A percentile compares a stretch with the other conserved stretches of the same genome.
These are phyloP conservation scores for Starmerella apicola DNA, from an alignment of 805 yeast species.

Conservation along the genomic window DNA sequence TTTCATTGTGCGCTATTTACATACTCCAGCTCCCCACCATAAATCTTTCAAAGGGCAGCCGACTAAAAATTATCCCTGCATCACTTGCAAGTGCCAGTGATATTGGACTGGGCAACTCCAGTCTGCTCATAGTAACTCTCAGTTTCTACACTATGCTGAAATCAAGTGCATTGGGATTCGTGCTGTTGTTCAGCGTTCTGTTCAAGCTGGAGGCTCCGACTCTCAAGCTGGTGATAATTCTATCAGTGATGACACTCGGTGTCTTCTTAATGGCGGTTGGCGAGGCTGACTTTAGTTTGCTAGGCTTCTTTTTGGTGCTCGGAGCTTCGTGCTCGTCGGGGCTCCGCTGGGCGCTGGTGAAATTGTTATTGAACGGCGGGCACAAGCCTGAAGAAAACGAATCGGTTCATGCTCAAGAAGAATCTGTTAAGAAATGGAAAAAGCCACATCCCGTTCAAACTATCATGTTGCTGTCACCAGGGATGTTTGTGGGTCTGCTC, in stretches of 20 bases:
- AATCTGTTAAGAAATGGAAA: background rate
- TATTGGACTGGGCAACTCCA: conserved; percentile 81
- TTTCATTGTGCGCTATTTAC: conserved; percentile 34
- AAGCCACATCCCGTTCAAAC: conserved; percentile 60
- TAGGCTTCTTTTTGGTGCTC: conserved; percentile 67
- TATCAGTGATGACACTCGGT: conserved; percentile 66
- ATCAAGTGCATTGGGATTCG: conserved; percentile 79
- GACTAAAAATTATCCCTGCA: conserved; percentile 52
- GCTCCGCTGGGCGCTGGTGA: conserved; percentile 90
- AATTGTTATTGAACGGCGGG: conserved; percentile 54
- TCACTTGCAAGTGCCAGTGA: conserved; percentile 84
- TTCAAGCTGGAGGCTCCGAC: conserved; percentile 68
- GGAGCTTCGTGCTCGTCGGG: conserved; percentile 76
- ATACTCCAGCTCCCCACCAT: conserved; percentile 2
- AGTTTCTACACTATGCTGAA: conserved; percentile 88
- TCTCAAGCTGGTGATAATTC: conserved; percentile 55
- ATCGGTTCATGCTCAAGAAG: background rate
- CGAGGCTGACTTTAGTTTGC: conserved; percentile 26
- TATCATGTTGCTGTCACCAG: conserved; percentile 71
- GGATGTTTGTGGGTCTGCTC: conserved; percentile 57
- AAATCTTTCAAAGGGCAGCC: conserved; percentile 1
- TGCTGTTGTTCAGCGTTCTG: conserved; percentile 71
- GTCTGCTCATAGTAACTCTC: conserved; percentile 65
- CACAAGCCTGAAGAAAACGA: too few species aligned
- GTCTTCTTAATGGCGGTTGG: conserved; percentile 73